phyloP scores from a whole-genome alignment of 2,329 filamentous ascomycete genomes.

The Aspergillus ibericus region DNA sequence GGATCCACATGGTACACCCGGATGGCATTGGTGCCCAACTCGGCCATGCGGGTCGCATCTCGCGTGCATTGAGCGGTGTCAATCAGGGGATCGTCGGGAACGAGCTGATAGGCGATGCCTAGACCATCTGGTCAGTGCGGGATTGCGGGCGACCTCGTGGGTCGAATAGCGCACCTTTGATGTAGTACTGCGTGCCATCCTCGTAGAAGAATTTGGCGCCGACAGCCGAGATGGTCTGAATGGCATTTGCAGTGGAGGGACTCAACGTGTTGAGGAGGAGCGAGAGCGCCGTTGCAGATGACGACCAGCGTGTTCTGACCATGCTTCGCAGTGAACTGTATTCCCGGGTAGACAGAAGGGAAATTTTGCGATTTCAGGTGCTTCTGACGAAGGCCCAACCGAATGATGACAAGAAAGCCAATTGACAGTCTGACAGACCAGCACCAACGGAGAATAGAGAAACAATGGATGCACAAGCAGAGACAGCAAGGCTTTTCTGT shows the following conservation, averaged over 20 bases:
- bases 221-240: constrained; percentile 59
- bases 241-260: constrained; percentile 37
- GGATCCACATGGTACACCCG: constrained; percentile 87
- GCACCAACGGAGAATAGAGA: background rate
- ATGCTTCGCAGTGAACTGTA: background rate
- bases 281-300: background rate
- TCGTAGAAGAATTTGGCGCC: constrained; percentile 84
- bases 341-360: background rate
- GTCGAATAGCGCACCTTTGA: constrained; percentile 64
- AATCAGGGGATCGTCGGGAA: constrained; percentile 71
- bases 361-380: background rate
- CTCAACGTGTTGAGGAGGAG: constrained; percentile 31
- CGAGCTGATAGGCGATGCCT: constrained; percentile 73
- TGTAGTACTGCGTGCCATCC: constrained; percentile 77
- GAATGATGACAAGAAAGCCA: background rate
- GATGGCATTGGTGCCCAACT: constrained; percentile 77
- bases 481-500: background rate
- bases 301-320: background rate
- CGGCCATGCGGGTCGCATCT: constrained; percentile 75
- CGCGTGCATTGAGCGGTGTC: constrained; percentile 73
- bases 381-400: background rate
- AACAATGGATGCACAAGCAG: background rate
- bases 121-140: constrained; percentile 13
- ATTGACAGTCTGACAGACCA: background rate
- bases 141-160: background rate